A percentile compares a stretch with the other conserved stretches of the same genome.
phyloP scores from a whole-genome alignment of 208 protist genomes.

The Naegleria gruberi region DNA sequence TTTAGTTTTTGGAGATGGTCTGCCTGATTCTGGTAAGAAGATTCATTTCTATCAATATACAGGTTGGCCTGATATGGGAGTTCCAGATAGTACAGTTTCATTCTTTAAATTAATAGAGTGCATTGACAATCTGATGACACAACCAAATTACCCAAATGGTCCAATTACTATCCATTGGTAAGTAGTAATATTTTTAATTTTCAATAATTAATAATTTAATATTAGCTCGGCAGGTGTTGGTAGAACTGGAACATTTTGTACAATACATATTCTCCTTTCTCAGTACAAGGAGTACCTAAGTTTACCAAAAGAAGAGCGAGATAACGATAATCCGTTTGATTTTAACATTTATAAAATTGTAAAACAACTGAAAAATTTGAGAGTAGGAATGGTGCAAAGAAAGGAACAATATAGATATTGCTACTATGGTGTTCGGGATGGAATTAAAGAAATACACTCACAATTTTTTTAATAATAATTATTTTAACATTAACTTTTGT shows the following conservation, averaged over 20 bases:
- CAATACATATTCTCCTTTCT: background rate
- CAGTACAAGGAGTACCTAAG: background rate
- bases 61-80: conserved; percentile 23
- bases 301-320: background rate
- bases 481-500: too few species aligned
- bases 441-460: background rate
- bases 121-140: background rate
- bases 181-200: background rate
- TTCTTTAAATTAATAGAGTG: background rate
- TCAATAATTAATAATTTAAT: background rate
- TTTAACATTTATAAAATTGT: conserved; percentile 20
- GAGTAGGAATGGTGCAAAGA: conserved; percentile 10
- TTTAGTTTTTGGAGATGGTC: background rate
- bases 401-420: conserved; percentile 10
- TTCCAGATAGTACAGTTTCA: background rate
- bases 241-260: conserved; percentile 12
- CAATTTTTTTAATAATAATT: too few species aligned
- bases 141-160: background rate
- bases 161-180: conserved; percentile 2
- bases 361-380: background rate
- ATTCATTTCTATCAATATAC: conserved; percentile 16
- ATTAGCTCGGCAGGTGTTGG: conserved; percentile 1
- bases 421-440: background rate
- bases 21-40: background rate
- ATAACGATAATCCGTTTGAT: background rate